Conservation (phyloP, 371 early-diverging fungal species). For the Phascolomyces articulosus region DNA sequence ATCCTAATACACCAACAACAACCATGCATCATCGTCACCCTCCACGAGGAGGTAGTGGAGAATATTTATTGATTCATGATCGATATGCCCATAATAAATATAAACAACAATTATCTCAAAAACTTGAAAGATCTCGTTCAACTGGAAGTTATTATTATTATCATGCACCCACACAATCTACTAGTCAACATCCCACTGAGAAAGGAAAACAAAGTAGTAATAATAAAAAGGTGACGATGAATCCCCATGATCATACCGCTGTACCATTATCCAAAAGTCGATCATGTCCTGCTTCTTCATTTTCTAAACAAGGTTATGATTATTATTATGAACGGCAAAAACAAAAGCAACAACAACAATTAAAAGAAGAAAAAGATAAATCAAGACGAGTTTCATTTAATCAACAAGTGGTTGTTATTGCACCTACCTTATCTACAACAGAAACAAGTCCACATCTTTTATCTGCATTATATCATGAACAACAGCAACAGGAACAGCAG, state of each 20-base stretch:
- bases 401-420: constrained; percentile 1
- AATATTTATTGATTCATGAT: neutral
- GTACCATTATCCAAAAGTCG: neutral
- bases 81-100: neutral
- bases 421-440: neutral
- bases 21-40: neutral
- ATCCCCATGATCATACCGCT: neutral
- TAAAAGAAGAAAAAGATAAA: neutral
- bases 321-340: neutral
- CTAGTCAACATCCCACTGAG: too few species aligned
- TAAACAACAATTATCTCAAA: neutral
- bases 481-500: neutral
- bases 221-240: neutral
- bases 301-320: too few species aligned
- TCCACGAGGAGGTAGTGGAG: neutral
- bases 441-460: neutral
- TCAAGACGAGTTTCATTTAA: neutral
- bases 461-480: neutral
- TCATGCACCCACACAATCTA: too few species aligned
- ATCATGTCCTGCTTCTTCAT: neutral
- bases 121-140: neutral
- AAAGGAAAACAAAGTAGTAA: neutral
- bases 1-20: too few species aligned
- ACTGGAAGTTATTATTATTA: constrained; percentile 5
- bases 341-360: neutral